A percentile compares a stretch with the other conserved stretches of the same genome.
Conservation (phyloP, 1,284 basidiomycete species). For the Leccinum glutinopallens region DNA sequence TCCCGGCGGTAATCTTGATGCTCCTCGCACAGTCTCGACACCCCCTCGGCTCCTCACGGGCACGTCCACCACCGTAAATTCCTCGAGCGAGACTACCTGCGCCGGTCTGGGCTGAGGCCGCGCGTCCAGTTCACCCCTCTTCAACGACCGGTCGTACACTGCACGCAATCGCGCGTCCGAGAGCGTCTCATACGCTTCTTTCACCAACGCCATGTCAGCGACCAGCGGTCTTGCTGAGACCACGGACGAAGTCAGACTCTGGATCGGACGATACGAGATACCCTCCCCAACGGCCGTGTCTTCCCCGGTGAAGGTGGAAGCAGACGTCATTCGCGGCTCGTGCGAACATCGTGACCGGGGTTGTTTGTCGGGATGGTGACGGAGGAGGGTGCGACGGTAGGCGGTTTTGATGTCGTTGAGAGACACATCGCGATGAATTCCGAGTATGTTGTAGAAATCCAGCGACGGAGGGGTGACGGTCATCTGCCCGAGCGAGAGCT, state of each 20-base stretch:
- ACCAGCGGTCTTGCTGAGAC: neutral
- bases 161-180: constrained; percentile 41
- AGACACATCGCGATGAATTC: constrained; percentile 44
- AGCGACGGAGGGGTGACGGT: constrained; percentile 19
- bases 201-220: constrained; percentile 54
- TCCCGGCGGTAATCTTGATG: neutral
- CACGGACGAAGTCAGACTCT: neutral
- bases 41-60: constrained; percentile 16
- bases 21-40: neutral
- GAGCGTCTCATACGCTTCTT: constrained; percentile 62
- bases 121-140: constrained; percentile 3
- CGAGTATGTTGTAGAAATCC: constrained; percentile 53
- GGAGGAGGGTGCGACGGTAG: constrained; percentile 67
- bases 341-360: constrained; percentile 11
- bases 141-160: constrained; percentile 48
- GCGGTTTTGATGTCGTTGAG: constrained; percentile 61
- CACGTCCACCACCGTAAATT: constrained; percentile 45
- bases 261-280: neutral
- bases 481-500: neutral
- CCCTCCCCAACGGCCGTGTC: constrained; percentile 43
- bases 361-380: constrained; percentile 70
- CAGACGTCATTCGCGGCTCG: neutral
- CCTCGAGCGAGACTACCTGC: constrained; percentile 74
- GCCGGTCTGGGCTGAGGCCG: constrained; percentile 63
- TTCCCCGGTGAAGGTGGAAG: constrained; percentile 18